These are phyloP conservation scores for Aspergillus baeticus DNA, from an alignment of 495 filamentous ascomycete species.

Conservation along the genomic window DNA sequence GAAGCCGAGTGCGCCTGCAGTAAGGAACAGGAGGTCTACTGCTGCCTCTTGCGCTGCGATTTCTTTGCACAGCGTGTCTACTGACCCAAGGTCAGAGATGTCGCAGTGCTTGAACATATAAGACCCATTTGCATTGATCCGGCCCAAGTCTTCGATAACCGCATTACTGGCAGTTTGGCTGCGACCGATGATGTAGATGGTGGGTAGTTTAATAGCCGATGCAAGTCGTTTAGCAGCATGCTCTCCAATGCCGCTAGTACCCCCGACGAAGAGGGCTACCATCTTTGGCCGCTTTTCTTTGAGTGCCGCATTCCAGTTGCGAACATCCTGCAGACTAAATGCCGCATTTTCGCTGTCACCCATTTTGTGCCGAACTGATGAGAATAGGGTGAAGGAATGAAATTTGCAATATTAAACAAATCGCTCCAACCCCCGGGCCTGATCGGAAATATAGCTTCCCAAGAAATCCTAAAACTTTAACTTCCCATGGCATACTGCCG, in stretches of 20 bases:
- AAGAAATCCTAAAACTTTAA: too few species aligned
- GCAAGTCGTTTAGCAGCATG: slow-evolving; percentile 54
- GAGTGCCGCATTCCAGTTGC: slow-evolving; percentile 14
- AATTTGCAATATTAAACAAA: too few species aligned
- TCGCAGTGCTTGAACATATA: slow-evolving; percentile 60
- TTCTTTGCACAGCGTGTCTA: slow-evolving; percentile 59
- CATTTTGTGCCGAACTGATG: too few species aligned
- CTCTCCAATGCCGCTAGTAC: slow-evolving; percentile 61
- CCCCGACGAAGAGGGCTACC: slow-evolving; percentile 60
- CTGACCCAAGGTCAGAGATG: slow-evolving; percentile 53
- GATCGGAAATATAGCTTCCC: too few species aligned
- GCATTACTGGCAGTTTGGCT: slow-evolving; percentile 42
- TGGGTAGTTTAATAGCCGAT: slow-evolving; percentile 37
- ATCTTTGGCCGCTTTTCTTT: slow-evolving; percentile 37
- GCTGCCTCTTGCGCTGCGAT: slow-evolving; percentile 53
- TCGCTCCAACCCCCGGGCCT: too few species aligned
- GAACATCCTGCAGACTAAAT: too few species aligned
- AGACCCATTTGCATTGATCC: slow-evolving; percentile 23
- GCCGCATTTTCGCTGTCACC: too few species aligned
- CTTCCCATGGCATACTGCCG: too few species aligned
- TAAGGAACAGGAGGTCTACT: slow-evolving; percentile 61
- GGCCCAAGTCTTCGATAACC: slow-evolving; percentile 34
- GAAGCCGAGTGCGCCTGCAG: slow-evolving; percentile 16
- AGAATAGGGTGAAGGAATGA: too few species aligned
- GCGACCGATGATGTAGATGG: slow-evolving; percentile 47